phyloP scores from a whole-genome alignment of 805 yeast genomes.

The Wickerhamomyces subpelliculosus region DNA sequence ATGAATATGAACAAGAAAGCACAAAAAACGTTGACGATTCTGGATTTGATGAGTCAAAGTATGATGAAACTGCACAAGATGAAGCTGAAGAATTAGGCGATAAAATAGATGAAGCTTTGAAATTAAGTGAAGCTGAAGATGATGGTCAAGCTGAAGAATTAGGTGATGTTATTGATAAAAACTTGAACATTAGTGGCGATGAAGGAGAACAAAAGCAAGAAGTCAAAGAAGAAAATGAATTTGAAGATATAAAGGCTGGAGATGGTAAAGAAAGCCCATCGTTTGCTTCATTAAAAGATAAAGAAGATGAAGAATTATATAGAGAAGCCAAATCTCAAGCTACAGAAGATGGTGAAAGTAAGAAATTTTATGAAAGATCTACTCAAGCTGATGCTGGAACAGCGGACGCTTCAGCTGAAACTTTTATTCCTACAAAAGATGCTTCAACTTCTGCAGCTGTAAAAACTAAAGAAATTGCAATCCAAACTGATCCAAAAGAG shows the following conservation, averaged over 20 bases:
- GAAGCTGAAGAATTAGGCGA: not conserved
- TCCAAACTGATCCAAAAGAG: constrained; percentile 13
- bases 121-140: not conserved
- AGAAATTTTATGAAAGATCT: too few species aligned
- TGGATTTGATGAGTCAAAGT: not conserved
- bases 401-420: too few species aligned
- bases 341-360: not conserved
- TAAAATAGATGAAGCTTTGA: not conserved
- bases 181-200: constrained; percentile 1
- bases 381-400: not conserved
- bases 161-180: constrained; percentile 2
- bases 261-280: constrained; percentile 4
- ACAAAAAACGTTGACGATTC: not conserved
- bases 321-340: not conserved
- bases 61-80: constrained; percentile 1
- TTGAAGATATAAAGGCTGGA: constrained; percentile 4
- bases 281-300: not conserved
- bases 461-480: not conserved
- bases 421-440: constrained; percentile 1
- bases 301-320: not conserved
- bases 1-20: not conserved
- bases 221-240: constrained; percentile 6
- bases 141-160: not conserved
- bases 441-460: constrained; percentile 1
- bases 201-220: constrained; percentile 10